Percentiles rank a stretch among this genome's conserved stretches.
phyloP scores from a whole-genome alignment of 495 filamentous ascomycete genomes.

The Lophiotrema nucula region DNA sequence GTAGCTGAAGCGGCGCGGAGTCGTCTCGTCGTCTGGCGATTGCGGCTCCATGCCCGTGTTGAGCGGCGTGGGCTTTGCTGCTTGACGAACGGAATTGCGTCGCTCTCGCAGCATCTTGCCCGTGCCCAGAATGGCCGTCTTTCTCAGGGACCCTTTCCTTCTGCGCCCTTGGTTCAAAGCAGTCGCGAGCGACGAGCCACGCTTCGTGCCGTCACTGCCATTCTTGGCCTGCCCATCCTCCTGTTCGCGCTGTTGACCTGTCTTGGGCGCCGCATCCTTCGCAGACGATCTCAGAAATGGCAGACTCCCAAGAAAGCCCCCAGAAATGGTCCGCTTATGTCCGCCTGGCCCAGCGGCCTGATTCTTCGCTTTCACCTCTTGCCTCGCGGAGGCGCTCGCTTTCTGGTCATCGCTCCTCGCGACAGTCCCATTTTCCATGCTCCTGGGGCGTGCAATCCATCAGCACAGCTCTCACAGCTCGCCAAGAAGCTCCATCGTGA shows the following conservation, averaged over 20 bases:
- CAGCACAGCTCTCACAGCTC: too few relatives aligned
- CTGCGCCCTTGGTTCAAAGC: slow-evolving; percentile 63
- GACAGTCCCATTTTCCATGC: slow-evolving; percentile 37
- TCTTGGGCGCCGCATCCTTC: slow-evolving; percentile 44
- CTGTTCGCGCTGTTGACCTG: slow-evolving; percentile 40
- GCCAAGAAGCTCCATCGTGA: too few relatives aligned
- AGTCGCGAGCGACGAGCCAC: slow-evolving; percentile 54
- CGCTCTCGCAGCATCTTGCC: slow-evolving; percentile 31
- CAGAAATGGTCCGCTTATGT: slow-evolving; percentile 66
- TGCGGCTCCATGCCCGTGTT: slow-evolving; percentile 4
- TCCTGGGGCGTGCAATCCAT: slow-evolving; percentile 25
- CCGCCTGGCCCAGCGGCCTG: slow-evolving; percentile 17
- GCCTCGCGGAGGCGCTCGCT: not conserved
- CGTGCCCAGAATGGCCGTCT: slow-evolving; percentile 41
- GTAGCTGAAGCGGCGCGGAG: slow-evolving; percentile 40
- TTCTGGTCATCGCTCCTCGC: slow-evolving; percentile 15
- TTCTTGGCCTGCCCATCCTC: slow-evolving; percentile 41
- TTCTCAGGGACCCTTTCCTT: slow-evolving; percentile 54
- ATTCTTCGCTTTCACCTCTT: not conserved
- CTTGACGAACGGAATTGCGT: slow-evolving; percentile 22
- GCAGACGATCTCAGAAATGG: slow-evolving; percentile 49
- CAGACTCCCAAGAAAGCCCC: slow-evolving; percentile 60
- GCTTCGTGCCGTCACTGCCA: slow-evolving; percentile 39
- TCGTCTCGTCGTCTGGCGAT: slow-evolving; percentile 24
- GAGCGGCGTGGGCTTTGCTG: slow-evolving; percentile 1